Base-by-base conservation (phyloP, 805 yeast genomes). In the Kazachstania viticola region DNA sequence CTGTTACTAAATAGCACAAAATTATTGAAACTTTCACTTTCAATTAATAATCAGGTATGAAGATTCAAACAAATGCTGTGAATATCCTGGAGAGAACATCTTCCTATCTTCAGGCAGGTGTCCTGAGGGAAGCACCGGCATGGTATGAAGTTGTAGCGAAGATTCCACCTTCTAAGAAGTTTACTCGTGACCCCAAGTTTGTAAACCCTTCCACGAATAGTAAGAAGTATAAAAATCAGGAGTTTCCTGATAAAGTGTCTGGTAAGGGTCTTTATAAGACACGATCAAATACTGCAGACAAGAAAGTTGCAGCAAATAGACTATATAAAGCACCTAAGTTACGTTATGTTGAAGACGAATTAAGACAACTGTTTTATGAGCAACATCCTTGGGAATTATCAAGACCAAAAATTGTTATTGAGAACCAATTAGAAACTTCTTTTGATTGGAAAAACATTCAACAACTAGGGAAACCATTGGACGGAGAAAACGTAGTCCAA, bases 341-440 rank as follows among this genome's bases (percentile, higher is more conserved):
- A 24, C 41, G 40, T 16, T 62, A 48, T 35, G 49, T 61, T 4
- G 69, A 88, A 56, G 98, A 91, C 58, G 74, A 78, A 45, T 59
- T 91, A 44, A 73, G 98, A 61, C 66, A 71, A 29, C 64, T 80
- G 16, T 91, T 91, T 50, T 88, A 78, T 57, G 74, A 75, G 37
- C 95, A 87, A 53, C 98, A 91, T 58, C 98, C 98, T 5, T 91
- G 98, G 98, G 98, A 91, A 59, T 64, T 87, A 33, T 83, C 97
- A 2, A 71, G 94, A 44, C 95, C 97, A 11, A 82, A 81, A 52
- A 67, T 73, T 18, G 60, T 91, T 42, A 67, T 85, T 28, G 98
- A 91, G 56, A 80, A 75, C 46, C 65, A 67, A 23, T 82, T 39
- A 11, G 62, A 67, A 27, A 54, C 6, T 64, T 65, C 36, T 9